A percentile compares a stretch with the other conserved stretches of the same genome.
These are phyloP conservation scores for Xylaria flabelliformis DNA, from an alignment of 495 filamentous ascomycete genomes.

Conservation along the genomic window DNA sequence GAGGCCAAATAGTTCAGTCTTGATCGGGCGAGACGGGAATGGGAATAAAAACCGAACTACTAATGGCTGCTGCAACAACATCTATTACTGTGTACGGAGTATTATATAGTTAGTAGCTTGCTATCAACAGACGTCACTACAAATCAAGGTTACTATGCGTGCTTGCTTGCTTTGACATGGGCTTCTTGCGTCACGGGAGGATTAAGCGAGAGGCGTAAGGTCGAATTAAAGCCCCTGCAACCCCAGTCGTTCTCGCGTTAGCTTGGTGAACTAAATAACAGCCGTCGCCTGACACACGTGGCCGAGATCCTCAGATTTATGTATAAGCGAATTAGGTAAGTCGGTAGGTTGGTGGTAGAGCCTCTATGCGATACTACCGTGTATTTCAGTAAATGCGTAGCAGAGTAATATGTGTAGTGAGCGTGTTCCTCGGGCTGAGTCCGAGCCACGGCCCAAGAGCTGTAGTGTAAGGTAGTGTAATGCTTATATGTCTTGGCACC, in stretches of 20 bases:
- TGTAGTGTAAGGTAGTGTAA: background rate
- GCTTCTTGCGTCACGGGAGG: background rate
- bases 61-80: background rate
- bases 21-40: background rate
- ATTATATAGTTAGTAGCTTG: background rate
- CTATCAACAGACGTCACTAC: background rate
- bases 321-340: background rate
- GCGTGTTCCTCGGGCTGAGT: background rate
- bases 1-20: background rate
- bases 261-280: background rate
- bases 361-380: background rate
- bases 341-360: background rate
- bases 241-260: background rate
- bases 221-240: background rate
- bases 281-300: background rate
- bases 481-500: slow-evolving; percentile 18
- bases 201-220: slow-evolving; percentile 15
- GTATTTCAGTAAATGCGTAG: slow-evolving; percentile 7
- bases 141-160: background rate
- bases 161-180: background rate
- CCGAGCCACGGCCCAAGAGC: background rate
- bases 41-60: background rate
- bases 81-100: background rate
- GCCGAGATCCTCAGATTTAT: background rate
- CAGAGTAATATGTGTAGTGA: slow-evolving; percentile 18